These are phyloP conservation scores for Micromonas commoda DNA, from an alignment of 139 green algal species.

Conservation along the genomic window DNA sequence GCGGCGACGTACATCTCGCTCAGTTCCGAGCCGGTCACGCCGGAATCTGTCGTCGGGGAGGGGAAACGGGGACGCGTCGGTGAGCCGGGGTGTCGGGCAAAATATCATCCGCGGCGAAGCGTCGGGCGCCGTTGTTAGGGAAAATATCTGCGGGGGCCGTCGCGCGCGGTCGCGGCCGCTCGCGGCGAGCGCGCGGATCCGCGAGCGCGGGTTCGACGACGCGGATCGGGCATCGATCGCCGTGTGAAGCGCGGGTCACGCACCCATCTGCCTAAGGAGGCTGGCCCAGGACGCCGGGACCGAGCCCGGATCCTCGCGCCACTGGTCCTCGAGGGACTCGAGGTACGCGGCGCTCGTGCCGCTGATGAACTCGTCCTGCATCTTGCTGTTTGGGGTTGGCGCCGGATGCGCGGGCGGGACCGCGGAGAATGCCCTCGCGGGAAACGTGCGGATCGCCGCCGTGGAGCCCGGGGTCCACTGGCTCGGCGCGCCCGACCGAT, in stretches of 20 bases:
- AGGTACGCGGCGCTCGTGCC: slow-evolving; percentile 76
- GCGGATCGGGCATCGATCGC: background rate
- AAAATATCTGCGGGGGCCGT: too few species aligned
- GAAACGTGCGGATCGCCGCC: too few species aligned
- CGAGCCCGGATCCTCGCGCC: slow-evolving; percentile 61
- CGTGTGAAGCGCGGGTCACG: background rate
- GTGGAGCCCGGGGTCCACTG: too few species aligned
- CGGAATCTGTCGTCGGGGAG: background rate
- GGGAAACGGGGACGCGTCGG: background rate
- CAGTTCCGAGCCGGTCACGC: slow-evolving; percentile 3
- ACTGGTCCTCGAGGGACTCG: slow-evolving; percentile 82
- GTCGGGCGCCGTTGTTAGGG: background rate
- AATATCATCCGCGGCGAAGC: slow-evolving; percentile 36
- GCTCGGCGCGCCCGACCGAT: too few species aligned
- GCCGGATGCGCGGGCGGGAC: slow-evolving; percentile 5
- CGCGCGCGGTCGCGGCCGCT: too few species aligned
- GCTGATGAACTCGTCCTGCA: slow-evolving; percentile 92
- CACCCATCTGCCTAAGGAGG: slow-evolving; percentile 58
- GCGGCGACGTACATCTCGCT: slow-evolving; percentile 5
- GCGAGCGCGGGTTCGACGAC: background rate
- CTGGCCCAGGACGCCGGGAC: slow-evolving; percentile 79
- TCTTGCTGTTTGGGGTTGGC: slow-evolving; percentile 71
- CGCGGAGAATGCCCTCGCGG: too few species aligned
- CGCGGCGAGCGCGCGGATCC: too few species aligned
- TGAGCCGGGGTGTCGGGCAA: slow-evolving; percentile 19